Base-by-base conservation (phyloP, 305 asterid species). In the Ilex paraguariensis region DNA sequence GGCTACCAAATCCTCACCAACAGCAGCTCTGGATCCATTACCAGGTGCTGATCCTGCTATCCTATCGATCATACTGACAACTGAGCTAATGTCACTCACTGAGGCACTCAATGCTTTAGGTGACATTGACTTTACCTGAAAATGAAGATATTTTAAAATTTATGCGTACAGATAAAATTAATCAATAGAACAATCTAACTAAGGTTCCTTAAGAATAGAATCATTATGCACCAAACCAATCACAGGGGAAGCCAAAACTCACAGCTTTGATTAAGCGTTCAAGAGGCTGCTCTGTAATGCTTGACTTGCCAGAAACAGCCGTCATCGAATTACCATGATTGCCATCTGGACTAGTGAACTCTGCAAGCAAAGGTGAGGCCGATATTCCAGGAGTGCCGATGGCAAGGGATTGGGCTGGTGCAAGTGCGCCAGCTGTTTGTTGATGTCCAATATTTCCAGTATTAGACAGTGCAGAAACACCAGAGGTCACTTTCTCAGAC, bases 41-140 rank as follows among this genome's bases (percentile, higher is more conserved):
- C 96, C 96, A 12, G 99, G 99, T 61, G 97, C 96, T 69, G 99
- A 90, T 73, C 99, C 99, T 46, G 99, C 95, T 57, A 88, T 84
- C 77, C 95, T 87, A 77, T 93, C 99, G 31, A 82, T 82, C 96
- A 93, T 87, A 67, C 97, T 90, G 73, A 90, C 92, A 66, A 90
- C 95, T 16, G 99, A 90, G 73, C 95, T 72, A 72, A 93, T 90
- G 73, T 88, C 96, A 70, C 84, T 82, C 59, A 93, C 87, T 17
- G 99, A 75, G 60, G 95, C 87, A 73, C 79, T 70, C 87, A 93
- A 68, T 44, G 91, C 86, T 75, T 78, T 84, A 59, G 79, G 75
- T 56, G 97, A 81, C 77, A 82, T 78, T 14, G 87, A 83, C 68
- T 87, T 86, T 74, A 86, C 91, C 99, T 93, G 90, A 75, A 3